These are phyloP conservation scores for Boletus semigastroideus DNA, from an alignment of 1,284 basidiomycete species.

Conservation along the genomic window DNA sequence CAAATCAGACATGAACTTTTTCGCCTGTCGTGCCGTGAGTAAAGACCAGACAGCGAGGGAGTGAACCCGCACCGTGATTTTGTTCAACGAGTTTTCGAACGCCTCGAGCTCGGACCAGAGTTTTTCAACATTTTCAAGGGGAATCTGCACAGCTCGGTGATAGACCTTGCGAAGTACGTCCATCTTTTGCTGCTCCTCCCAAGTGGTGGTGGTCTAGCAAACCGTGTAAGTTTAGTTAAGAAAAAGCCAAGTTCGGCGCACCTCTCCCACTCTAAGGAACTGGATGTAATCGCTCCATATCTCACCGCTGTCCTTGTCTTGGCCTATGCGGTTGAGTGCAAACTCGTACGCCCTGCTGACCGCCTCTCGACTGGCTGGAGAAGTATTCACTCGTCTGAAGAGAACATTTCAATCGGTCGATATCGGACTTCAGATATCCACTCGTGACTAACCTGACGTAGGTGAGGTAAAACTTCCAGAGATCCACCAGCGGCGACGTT, in stretches of 20 bases:
- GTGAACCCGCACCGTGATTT: conserved; percentile 66
- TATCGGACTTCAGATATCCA: conserved; percentile 7
- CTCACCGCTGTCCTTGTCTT: conserved; percentile 74
- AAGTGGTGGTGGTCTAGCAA: conserved; percentile 68
- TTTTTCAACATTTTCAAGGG: conserved; percentile 89
- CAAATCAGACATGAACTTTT: conserved; percentile 88
- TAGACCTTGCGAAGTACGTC: conserved; percentile 91
- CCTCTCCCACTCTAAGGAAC: conserved; percentile 81
- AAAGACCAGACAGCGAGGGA: background rate
- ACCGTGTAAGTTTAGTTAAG: conserved; percentile 4
- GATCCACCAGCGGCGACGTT: conserved; percentile 79
- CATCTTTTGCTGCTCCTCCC: conserved; percentile 97
- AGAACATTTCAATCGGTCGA: conserved; percentile 11
- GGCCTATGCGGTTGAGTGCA: conserved; percentile 86
- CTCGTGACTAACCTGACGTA: conserved; percentile 67
- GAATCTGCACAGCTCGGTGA: conserved; percentile 91
- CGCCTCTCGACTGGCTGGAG: conserved; percentile 62
- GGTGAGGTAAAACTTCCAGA: conserved; percentile 85
- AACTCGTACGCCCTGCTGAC: conserved; percentile 94
- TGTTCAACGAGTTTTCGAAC: conserved; percentile 91
- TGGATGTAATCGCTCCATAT: conserved; percentile 83
- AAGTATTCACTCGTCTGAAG: conserved; percentile 53
- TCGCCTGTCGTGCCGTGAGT: conserved; percentile 56
- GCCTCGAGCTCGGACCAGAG: conserved; percentile 96
- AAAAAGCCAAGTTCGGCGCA: conserved; percentile 35